Conservation (phyloP, 108 stramenopile species). For the Nannochloropsis gaditana region DNA sequence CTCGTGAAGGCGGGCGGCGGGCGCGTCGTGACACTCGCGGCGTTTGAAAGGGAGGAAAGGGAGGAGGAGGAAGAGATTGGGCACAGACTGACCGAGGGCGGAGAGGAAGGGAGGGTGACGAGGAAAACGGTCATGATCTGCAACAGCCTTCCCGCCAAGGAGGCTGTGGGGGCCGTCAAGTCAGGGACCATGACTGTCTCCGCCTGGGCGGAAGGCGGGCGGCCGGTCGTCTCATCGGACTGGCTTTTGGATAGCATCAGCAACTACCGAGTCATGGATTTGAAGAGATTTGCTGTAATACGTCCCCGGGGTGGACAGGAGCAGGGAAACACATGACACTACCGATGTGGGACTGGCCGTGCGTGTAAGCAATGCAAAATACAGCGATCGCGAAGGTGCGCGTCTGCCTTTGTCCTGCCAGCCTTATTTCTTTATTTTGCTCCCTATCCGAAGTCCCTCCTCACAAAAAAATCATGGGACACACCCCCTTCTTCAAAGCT, state of each 20-base stretch:
- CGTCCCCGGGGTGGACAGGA: too few species aligned
- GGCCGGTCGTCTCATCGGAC: background rate
- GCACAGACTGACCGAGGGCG: background rate
- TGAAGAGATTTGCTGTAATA: too few species aligned
- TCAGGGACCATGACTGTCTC: background rate
- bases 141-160: background rate
- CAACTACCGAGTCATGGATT: background rate
- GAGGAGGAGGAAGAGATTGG: background rate
- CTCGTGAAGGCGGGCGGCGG: background rate
- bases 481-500: too few species aligned
- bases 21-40: background rate
- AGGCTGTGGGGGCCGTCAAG: background rate
- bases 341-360: too few species aligned
- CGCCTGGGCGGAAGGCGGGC: background rate
- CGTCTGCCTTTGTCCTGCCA: too few species aligned
- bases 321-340: too few species aligned
- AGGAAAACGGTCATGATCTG: background rate
- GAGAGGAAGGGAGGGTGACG: background rate
- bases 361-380: too few species aligned
- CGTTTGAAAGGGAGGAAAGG: background rate
- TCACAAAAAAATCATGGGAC: too few species aligned
- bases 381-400: too few species aligned
- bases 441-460: too few species aligned
- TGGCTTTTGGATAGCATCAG: background rate
- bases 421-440: too few species aligned